A percentile compares a stretch with the other conserved stretches of the same genome.
Evolutionary conservation across 257 asterid species (phyloP).

Genomic region (Salvia miltiorrhiza): DNA sequence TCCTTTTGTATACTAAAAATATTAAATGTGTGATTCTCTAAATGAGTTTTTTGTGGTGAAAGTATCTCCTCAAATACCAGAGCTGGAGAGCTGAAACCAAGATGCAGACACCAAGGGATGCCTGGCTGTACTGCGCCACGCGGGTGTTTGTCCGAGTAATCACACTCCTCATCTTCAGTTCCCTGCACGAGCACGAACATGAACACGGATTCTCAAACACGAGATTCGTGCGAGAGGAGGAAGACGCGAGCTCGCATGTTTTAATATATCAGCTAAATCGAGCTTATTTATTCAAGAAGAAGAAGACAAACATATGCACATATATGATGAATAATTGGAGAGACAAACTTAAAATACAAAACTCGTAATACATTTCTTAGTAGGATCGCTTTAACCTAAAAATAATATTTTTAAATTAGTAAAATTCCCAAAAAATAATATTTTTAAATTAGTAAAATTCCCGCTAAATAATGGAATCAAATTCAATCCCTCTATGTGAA

Average conservation of each 20-base stretch:
- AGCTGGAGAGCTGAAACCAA: constrained; percentile 42
- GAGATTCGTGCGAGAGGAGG: background rate
- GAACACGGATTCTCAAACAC: background rate
- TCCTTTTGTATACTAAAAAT: background rate
- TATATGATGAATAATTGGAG: no score
- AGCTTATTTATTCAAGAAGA: no score
- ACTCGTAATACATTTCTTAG: no score
- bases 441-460: no score
- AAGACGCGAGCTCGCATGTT: background rate
- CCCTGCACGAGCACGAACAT: constrained; percentile 38
- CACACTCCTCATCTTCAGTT: constrained; percentile 46
- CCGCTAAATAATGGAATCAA: no score
- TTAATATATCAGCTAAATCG: no score
- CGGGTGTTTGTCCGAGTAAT: constrained; percentile 47
- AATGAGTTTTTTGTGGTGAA: constrained; percentile 63
- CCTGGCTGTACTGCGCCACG: constrained; percentile 51
- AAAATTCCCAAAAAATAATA: no score
- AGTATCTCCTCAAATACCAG: constrained; percentile 54
- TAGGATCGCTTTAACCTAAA: no score
- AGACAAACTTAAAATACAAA: no score
- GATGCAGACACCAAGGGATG: constrained; percentile 56
- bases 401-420: no score
- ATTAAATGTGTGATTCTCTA: constrained; percentile 14
- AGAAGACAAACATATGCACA: no score
- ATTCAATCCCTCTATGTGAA: no score